These are phyloP conservation scores for Taiozyma onychis DNA, from an alignment of 1,139 yeast species.

Conservation along the genomic window DNA sequence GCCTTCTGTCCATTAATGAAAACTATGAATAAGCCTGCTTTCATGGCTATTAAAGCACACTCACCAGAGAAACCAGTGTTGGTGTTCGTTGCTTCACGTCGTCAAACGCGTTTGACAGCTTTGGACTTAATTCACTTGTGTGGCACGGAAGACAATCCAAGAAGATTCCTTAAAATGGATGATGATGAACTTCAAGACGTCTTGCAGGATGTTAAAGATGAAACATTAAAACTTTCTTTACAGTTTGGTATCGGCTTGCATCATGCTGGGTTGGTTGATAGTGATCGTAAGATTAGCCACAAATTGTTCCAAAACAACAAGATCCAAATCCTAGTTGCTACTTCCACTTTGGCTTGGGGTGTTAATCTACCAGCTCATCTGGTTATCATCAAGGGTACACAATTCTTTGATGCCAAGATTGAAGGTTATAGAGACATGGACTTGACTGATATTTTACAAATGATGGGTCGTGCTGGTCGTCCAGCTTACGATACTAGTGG, in stretches of 20 bases:
- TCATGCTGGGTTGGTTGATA: slow-evolving; percentile 94
- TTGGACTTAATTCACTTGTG: slow-evolving; percentile 87
- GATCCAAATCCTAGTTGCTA: slow-evolving; percentile 86
- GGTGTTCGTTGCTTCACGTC: slow-evolving; percentile 92
- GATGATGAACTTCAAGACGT: slow-evolving; percentile 71
- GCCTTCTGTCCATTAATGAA: slow-evolving; percentile 97
- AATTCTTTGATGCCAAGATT: slow-evolving; percentile 40
- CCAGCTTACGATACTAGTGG: slow-evolving; percentile 97
- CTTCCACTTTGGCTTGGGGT: slow-evolving; percentile 97
- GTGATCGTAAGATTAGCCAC: slow-evolving; percentile 85
- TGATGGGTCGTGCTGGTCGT: slow-evolving; percentile 83
- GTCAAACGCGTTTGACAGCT: slow-evolving; percentile 95
- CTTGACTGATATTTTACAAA: slow-evolving; percentile 69
- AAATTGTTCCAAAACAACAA: slow-evolving; percentile 78
- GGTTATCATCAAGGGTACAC: slow-evolving; percentile 90
- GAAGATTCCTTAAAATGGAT: slow-evolving; percentile 73
- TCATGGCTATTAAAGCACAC: slow-evolving; percentile 92
- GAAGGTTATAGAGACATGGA: slow-evolving; percentile 57
- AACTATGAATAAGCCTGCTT: slow-evolving; percentile 97
- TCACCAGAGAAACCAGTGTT: slow-evolving; percentile 91
- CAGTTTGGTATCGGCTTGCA: slow-evolving; percentile 97
- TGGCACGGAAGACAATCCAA: slow-evolving; percentile 91
- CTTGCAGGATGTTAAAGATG: slow-evolving; percentile 72
- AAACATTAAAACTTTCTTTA: slow-evolving; percentile 72
- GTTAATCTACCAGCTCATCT: slow-evolving; percentile 93